phyloP scores from a whole-genome alignment of 495 filamentous ascomycete genomes.

The Friedmanniomyces endolithicus region DNA sequence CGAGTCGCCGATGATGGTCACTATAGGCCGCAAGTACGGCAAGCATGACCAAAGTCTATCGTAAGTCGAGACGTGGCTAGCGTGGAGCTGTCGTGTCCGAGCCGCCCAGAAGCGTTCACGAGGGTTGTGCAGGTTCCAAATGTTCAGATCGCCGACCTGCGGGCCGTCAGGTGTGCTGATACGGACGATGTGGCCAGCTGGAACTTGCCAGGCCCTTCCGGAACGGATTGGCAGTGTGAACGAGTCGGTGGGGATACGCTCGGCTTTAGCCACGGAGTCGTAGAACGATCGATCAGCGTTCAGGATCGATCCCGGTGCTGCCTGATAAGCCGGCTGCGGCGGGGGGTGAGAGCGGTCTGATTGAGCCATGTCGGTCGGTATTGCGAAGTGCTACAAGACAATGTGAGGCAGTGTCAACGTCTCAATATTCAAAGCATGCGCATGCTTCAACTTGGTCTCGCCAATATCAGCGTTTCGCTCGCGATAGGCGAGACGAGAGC shows the following conservation, averaged over 20 bases:
- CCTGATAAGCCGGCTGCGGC: conserved; percentile 22
- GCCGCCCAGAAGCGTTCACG: conserved; percentile 70
- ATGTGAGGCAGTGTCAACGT: too few relatives aligned
- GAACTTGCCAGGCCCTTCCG: conserved; percentile 25
- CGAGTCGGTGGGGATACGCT: conserved; percentile 8
- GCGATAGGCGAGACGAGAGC: not conserved
- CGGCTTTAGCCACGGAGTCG: conserved; percentile 5
- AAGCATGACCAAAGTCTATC: conserved; percentile 67
- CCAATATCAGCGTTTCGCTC: too few relatives aligned
- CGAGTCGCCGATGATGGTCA: conserved; percentile 58
- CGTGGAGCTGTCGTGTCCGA: conserved; percentile 64
- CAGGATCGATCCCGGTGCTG: conserved; percentile 16
- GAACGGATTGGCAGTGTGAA: conserved; percentile 27
- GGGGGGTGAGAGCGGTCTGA: conserved; percentile 21
- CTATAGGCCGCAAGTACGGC: conserved; percentile 62
- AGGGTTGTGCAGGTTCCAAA: conserved; percentile 65
- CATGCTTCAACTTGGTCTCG: too few relatives aligned
- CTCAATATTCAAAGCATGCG: not conserved
- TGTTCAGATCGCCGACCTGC: conserved; percentile 71
- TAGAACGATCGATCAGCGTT: conserved; percentile 16
- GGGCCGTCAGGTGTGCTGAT: conserved; percentile 63
- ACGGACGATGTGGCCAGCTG: conserved; percentile 49
- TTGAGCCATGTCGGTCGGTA: not conserved
- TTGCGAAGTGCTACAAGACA: too few relatives aligned
- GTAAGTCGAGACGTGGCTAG: conserved; percentile 53